Conservation (phyloP, 2,329 filamentous ascomycete genomes). For the Coniochaeta sp. region DNA sequence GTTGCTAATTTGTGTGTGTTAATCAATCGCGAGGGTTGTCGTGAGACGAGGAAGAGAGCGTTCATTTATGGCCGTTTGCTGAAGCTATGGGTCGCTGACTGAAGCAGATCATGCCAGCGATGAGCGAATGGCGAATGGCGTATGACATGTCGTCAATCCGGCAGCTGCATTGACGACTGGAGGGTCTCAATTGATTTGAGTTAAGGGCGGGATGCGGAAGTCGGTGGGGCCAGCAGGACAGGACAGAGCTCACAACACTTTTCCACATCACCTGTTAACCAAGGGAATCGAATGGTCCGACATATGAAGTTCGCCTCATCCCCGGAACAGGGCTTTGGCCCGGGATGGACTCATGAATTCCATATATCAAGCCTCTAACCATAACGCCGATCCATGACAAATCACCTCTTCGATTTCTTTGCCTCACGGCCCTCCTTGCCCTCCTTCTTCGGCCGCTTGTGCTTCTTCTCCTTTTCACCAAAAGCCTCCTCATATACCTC, state of each 20-base stretch:
- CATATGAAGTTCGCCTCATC: not conserved
- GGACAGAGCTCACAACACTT: too few species aligned
- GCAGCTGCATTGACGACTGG: not conserved
- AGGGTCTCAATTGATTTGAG: not conserved
- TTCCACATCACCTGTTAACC: not conserved
- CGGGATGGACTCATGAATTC: not conserved
- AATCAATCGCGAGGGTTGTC: not conserved
- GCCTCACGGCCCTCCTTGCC: not conserved
- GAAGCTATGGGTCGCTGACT: not conserved
- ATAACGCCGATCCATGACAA: not conserved
- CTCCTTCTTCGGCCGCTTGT: slow-evolving; percentile 43
- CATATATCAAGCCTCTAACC: not conserved
- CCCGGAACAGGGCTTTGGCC: not conserved
- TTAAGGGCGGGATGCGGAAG: not conserved
- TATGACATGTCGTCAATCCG: not conserved
- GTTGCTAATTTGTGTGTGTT: not conserved
- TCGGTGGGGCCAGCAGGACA: not conserved
- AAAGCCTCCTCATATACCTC: slow-evolving; percentile 57
- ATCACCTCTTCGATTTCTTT: slow-evolving; percentile 1
- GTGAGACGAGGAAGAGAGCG: not conserved
- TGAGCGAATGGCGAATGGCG: not conserved
- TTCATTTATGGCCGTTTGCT: not conserved
- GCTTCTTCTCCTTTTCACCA: slow-evolving; percentile 39
- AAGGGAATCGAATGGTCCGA: not conserved
- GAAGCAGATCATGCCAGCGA: not conserved